A percentile compares a stretch with the other conserved stretches of the same genome.
phyloP scores from a whole-genome alignment of 495 filamentous ascomycete genomes.

The Astrocystis sublimbata region DNA sequence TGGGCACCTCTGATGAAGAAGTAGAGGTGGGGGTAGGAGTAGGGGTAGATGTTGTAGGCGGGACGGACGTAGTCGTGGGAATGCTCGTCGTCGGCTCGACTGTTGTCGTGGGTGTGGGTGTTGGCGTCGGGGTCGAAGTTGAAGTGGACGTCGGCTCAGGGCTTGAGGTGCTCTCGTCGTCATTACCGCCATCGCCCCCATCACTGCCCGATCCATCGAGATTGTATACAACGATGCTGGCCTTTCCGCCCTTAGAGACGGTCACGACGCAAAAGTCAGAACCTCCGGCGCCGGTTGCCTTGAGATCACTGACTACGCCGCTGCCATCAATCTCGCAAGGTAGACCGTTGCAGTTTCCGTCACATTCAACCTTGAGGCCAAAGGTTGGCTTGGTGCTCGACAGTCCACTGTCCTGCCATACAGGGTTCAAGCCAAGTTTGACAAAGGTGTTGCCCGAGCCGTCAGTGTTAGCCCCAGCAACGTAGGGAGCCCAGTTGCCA shows the following conservation, averaged over 20 bases:
- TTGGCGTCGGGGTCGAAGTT: slow-evolving; percentile 22
- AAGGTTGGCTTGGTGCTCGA: slow-evolving; percentile 60
- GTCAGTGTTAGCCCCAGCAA: slow-evolving; percentile 74
- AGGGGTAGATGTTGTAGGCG: slow-evolving; percentile 20
- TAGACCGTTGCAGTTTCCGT: slow-evolving; percentile 68
- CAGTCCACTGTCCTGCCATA: slow-evolving; percentile 63
- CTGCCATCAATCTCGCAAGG: slow-evolving; percentile 69
- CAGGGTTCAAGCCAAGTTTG: slow-evolving; percentile 81
- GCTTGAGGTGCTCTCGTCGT: slow-evolving; percentile 18
- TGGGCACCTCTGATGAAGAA: slow-evolving; percentile 16
- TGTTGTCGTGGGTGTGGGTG: slow-evolving; percentile 15
- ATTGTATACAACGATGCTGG: slow-evolving; percentile 66
- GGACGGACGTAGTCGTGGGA: slow-evolving; percentile 22
- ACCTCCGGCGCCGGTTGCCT: slow-evolving; percentile 63
- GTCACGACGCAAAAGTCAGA: slow-evolving; percentile 80
- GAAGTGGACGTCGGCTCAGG: slow-evolving; percentile 18
- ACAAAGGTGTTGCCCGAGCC: slow-evolving; percentile 65
- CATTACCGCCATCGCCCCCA: neutral
- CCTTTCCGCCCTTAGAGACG: slow-evolving; percentile 65
- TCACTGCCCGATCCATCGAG: slow-evolving; percentile 38
- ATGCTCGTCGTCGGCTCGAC: slow-evolving; percentile 15
- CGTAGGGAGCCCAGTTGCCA: slow-evolving; percentile 82
- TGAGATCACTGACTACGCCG: slow-evolving; percentile 60
- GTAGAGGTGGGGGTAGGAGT: slow-evolving; percentile 21
- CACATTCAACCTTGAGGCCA: slow-evolving; percentile 72